A percentile compares a stretch with the other conserved stretches of the same genome.
These are phyloP conservation scores for Chaetomiaceae sp. DNA, from an alignment of 2,329 filamentous ascomycete species.

Conservation along the genomic window DNA sequence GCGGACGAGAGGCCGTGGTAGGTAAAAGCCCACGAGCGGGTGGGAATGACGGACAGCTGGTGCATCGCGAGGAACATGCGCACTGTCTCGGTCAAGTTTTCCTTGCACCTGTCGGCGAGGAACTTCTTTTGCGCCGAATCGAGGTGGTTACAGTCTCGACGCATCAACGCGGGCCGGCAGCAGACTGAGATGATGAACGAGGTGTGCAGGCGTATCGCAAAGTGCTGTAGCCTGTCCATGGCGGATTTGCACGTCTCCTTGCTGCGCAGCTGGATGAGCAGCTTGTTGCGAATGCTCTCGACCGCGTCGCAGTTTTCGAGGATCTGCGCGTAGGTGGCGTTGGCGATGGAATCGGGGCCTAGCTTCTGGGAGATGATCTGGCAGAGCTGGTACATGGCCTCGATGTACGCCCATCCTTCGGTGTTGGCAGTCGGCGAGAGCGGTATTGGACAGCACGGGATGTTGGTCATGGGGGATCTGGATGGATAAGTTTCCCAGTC, in stretches of 20 bases:
- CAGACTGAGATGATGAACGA: conserved; percentile 62
- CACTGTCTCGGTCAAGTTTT: conserved; percentile 60
- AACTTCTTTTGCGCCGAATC: conserved; percentile 48
- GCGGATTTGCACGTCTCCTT: conserved; percentile 62
- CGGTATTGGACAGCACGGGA: conserved; percentile 52
- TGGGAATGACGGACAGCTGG: conserved; percentile 61
- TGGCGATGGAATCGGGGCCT: conserved; percentile 48
- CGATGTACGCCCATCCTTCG: conserved; percentile 54
- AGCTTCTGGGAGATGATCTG: conserved; percentile 55
- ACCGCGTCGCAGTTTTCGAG: conserved; percentile 53
- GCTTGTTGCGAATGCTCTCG: conserved; percentile 46
- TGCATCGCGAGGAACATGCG: conserved; percentile 67
- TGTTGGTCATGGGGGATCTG: conserved; percentile 59
- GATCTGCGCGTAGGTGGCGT: conserved; percentile 50
- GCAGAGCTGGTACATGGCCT: conserved; percentile 62
- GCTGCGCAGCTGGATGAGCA: conserved; percentile 49
- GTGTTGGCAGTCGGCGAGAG: conserved; percentile 37
- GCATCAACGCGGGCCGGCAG: conserved; percentile 56
- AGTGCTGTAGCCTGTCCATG: conserved; percentile 58
- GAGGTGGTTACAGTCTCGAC: conserved; percentile 46
- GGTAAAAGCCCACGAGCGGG: conserved; percentile 63
- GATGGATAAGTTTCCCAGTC: not conserved
- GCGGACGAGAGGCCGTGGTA: conserved; percentile 64
- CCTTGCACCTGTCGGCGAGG: conserved; percentile 55
- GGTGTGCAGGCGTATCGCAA: conserved; percentile 59